Base-by-base conservation (phyloP, 192 early-diverging fungal species). In the Coemansia sp. region DNA sequence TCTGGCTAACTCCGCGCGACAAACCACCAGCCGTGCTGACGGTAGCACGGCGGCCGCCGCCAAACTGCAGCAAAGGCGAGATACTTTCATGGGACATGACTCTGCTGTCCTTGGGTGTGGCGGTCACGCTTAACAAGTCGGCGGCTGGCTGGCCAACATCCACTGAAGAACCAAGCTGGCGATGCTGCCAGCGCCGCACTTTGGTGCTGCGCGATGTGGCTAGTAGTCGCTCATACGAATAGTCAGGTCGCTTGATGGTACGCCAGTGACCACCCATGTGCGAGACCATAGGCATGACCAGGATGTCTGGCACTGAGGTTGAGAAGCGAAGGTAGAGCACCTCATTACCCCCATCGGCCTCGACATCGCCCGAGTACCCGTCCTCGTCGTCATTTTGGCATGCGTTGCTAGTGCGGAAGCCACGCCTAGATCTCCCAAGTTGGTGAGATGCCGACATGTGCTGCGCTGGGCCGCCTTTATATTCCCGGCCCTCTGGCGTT, bases 211-310 rank as follows among this genome's bases (percentile, higher is more conserved):
- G 73, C 5, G 78, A 72, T 30, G 62, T 22, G 2, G 70, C 62
- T 34, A 80, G 55, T 12, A 75, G 34, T 6, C 67, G 78, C 62
- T 74, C 73, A 13, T 75, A 80, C 1, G 68, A 71, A 24, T 63
- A 65, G 60, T 75, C 73, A 7, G 73, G 73, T 2, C 65, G 64
- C 20, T 61, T 65, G 18, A 72, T 56, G 10, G 66, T 49, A 38
- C 55, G 62, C 43, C n/a, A n/a, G 3, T 72, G 73, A 27, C 59
- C 66, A 3, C 58, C 63, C 50, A 59, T 37, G 32, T 38, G 53
- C 2, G 70, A 66, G 8, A 59, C 22, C 20, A 64, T 49, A 10
- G 73, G 59, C 66, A 71, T 68, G 15, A 69, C 38, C 38, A 70
- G 18, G 24, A 75, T 29, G 37, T 80, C 78, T 2, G 78, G 73